Percentiles rank a stretch among this genome's conserved stretches.
These are phyloP conservation scores for Xylaria hypoxylon DNA, from an alignment of 2,329 filamentous ascomycete species.

Conservation along the genomic window DNA sequence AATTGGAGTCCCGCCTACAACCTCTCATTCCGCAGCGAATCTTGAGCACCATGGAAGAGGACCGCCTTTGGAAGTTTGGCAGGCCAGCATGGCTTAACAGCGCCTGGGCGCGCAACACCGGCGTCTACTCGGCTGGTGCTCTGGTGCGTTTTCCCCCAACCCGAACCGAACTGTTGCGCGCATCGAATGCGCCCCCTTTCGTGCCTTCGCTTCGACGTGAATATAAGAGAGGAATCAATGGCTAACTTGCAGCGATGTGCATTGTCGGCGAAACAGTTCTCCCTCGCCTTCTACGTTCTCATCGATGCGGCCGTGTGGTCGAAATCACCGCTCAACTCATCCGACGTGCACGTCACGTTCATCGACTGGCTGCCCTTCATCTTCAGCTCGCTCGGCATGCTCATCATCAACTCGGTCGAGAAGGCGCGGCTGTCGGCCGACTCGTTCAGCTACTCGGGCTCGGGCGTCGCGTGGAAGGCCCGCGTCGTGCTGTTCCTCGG, in stretches of 20 bases:
- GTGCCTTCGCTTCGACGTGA: background rate
- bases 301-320: conserved; percentile 77
- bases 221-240: background rate
- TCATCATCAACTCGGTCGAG: conserved; percentile 78
- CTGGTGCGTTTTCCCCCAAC: conserved; percentile 61
- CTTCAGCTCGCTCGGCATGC: conserved; percentile 75
- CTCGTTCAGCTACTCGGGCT: conserved; percentile 71
- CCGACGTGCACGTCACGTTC: conserved; percentile 72
- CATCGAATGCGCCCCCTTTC: background rate
- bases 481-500: conserved; percentile 75
- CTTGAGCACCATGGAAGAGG: conserved; percentile 66
- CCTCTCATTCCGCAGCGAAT: conserved; percentile 6
- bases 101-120: conserved; percentile 71
- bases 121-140: conserved; percentile 72
- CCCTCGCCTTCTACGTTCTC: conserved; percentile 75
- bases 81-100: conserved; percentile 75
- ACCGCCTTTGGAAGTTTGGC: conserved; percentile 75
- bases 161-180: background rate
- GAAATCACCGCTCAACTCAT: conserved; percentile 69
- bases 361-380: conserved; percentile 77
- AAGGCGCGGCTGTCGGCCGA: conserved; percentile 73
- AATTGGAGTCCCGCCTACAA: background rate
- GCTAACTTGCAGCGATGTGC: background rate
- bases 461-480: conserved; percentile 75
- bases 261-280: conserved; percentile 62